These are phyloP conservation scores for Daucus carota DNA, from an alignment of 129 eudicot genomes.

Conservation along the genomic window DH1_v3.0 NC_030384.2:39895501-39896000, in stretches of 20 bases:
- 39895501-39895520: constrained; percentile 47
- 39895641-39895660: not conserved
- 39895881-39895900: constrained; percentile 53
- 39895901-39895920: constrained; percentile 54
- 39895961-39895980: constrained; percentile 49
- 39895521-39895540: not conserved
- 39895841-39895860: constrained; percentile 59
- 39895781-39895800: constrained; percentile 54
- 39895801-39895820: constrained; percentile 55
- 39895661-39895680: not conserved
- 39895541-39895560: not conserved
- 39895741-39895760: not conserved
- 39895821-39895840: constrained; percentile 58
- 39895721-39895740: not conserved
- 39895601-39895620: not conserved
- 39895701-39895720: not conserved
- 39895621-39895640: not conserved
- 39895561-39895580: not conserved
- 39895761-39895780: constrained; percentile 54
- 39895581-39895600: not conserved
- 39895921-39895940: constrained; percentile 41
- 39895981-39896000: constrained; percentile 50
- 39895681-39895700: not conserved
- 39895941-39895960: constrained; percentile 54
- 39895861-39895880: constrained; percentile 59